Evolutionary conservation across 148 eudicot species (phyloP).

Genomic region (Vaccinium darrowii): DNA sequence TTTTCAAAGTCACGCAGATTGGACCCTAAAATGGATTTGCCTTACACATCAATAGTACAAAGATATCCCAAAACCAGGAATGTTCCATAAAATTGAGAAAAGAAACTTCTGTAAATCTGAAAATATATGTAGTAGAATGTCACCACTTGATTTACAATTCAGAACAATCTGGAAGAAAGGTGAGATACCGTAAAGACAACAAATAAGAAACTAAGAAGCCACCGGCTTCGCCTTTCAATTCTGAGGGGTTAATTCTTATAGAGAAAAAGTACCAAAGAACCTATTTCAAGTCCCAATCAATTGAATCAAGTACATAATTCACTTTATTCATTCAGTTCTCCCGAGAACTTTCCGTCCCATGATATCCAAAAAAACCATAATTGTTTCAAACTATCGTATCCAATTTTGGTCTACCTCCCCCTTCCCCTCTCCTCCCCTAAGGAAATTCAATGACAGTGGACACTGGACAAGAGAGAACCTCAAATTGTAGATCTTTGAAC

Average conservation of each 20-base stretch:
- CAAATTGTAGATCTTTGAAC: background rate
- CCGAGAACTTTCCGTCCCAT: background rate
- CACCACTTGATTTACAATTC: background rate
- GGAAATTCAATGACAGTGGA: background rate
- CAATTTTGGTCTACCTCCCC: background rate
- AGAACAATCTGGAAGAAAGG: background rate
- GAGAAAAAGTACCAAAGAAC: background rate
- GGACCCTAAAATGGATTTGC: background rate
- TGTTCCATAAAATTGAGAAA: background rate
- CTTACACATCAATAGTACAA: background rate
- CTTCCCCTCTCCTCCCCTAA: background rate
- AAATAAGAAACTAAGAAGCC: background rate
- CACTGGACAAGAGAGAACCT: background rate
- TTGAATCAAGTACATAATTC: background rate
- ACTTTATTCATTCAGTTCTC: background rate
- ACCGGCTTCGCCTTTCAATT: background rate
- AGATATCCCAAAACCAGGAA: background rate
- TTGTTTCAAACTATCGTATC: background rate
- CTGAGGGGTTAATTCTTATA: background rate
- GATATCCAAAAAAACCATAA: background rate
- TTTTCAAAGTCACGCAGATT: background rate
- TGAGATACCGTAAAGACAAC: background rate
- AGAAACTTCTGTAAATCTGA: background rate
- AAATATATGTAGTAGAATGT: background rate
- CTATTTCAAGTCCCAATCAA: background rate